A percentile compares a stretch with the other conserved stretches of the same genome.
Conservation (phyloP, 306 rosid species). For the Cucumis hystrix region DNA sequence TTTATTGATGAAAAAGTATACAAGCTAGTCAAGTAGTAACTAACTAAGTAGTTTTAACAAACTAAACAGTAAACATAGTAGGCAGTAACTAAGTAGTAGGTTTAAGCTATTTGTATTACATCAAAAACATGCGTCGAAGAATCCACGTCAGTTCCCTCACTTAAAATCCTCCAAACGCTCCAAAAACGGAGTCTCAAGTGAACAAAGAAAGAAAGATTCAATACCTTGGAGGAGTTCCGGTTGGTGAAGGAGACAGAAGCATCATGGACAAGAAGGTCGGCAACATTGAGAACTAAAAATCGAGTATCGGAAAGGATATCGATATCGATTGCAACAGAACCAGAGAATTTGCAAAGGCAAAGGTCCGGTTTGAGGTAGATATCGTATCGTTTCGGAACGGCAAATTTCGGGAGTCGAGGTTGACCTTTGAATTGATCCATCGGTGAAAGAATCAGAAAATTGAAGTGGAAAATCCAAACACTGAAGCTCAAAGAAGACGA, state of each 20-base stretch:
- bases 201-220: not conserved
- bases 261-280: constrained; percentile 35
- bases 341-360: constrained; percentile 45
- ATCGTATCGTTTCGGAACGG: constrained; percentile 65
- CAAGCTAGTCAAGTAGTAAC: too few species aligned
- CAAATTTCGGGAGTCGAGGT: constrained; percentile 85
- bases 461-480: not conserved
- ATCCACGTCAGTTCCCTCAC: not conserved
- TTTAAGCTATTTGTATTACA: too few species aligned
- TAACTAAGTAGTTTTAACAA: too few species aligned
- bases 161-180: not conserved
- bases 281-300: constrained; percentile 76
- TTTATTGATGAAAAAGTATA: too few species aligned
- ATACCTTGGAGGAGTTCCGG: constrained; percentile 38
- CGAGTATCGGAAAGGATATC: constrained; percentile 47
- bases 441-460: not conserved
- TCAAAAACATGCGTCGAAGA: not conserved
- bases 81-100: too few species aligned
- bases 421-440: constrained; percentile 88
- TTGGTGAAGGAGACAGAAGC: constrained; percentile 31
- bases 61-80: too few species aligned
- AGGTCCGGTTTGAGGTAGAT: constrained; percentile 71
- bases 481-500: not conserved
- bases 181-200: not conserved
- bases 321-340: constrained; percentile 52